Percentiles rank a stretch among this genome's conserved stretches.
Conservation (phyloP, 2,329 filamentous ascomycete species). For the Fonsecaea pedrosoi region DNA sequence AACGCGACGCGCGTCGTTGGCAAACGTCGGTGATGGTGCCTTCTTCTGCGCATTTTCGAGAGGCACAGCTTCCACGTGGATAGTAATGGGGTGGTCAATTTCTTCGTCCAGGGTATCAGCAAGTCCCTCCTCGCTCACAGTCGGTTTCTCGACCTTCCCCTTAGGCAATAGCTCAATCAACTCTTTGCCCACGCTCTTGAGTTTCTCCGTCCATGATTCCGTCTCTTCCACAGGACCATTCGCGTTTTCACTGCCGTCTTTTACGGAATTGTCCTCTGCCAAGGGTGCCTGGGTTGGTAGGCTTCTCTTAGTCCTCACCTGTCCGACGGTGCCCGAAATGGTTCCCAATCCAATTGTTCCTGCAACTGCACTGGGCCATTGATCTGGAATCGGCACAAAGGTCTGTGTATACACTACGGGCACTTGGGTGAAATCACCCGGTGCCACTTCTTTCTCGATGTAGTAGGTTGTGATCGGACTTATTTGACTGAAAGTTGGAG, state of each 20-base stretch:
- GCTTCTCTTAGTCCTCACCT: slow-evolving; percentile 36
- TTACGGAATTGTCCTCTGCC: not conserved
- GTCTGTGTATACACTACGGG: slow-evolving; percentile 41
- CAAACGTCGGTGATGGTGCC: not conserved
- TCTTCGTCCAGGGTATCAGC: not conserved
- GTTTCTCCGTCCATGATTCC: slow-evolving; percentile 9
- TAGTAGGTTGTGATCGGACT: slow-evolving; percentile 43
- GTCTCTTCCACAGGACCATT: slow-evolving; percentile 1
- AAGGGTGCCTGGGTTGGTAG: slow-evolving; percentile 32
- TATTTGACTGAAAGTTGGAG: slow-evolving; percentile 40
- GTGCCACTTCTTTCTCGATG: slow-evolving; percentile 12
- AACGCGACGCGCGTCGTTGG: slow-evolving; percentile 14
- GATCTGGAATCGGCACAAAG: slow-evolving; percentile 43
- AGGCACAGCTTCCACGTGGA: not conserved
- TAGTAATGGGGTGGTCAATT: not conserved
- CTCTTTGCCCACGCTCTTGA: not conserved
- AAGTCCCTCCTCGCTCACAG: not conserved
- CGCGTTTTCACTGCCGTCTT: not conserved
- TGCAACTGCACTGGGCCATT: slow-evolving; percentile 42
- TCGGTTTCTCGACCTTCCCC: not conserved
- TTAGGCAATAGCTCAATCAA: slow-evolving; percentile 1
- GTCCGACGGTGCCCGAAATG: slow-evolving; percentile 36
- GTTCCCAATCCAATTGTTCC: slow-evolving; percentile 46
- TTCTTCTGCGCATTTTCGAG: not conserved
- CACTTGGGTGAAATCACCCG: slow-evolving; percentile 27